These are phyloP conservation scores for Cystobasidium ongulense DNA, from an alignment of 768 basidiomycete genomes.

Conservation along the genomic window DNA sequence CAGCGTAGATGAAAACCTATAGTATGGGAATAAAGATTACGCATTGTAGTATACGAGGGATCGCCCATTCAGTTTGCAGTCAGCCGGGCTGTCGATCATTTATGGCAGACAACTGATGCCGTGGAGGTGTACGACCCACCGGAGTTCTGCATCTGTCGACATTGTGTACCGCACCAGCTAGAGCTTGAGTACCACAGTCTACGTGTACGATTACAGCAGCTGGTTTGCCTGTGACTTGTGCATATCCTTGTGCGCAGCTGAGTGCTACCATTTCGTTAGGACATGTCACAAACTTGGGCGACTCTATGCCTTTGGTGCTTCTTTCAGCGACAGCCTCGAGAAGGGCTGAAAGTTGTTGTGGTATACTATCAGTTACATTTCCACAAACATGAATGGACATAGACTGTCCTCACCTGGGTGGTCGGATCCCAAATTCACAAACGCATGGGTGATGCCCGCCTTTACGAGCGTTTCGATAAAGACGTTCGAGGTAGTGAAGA, in stretches of 20 bases:
- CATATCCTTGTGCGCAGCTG: conserved; percentile 64
- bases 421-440: conserved; percentile 71
- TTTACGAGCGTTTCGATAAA: conserved; percentile 55
- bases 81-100: neutral
- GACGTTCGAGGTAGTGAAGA: conserved; percentile 58
- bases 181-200: conserved; percentile 30
- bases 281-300: conserved; percentile 57
- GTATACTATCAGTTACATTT: neutral
- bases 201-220: conserved; percentile 63
- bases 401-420: conserved; percentile 49
- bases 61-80: neutral
- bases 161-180: conserved; percentile 57
- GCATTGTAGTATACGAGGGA: neutral
- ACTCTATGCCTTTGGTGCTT: conserved; percentile 46
- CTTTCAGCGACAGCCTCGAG: conserved; percentile 62
- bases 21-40: neutral
- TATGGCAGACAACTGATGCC: neutral
- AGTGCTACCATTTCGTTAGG: conserved; percentile 72
- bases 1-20: conserved; percentile 62
- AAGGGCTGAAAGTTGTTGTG: conserved; percentile 46
- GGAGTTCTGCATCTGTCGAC: conserved; percentile 58
- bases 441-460: conserved; percentile 60
- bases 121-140: conserved; percentile 35
- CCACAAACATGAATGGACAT: neutral
- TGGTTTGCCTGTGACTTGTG: conserved; percentile 58